Conservation (phyloP, 2,329 filamentous ascomycete species). For the Aspergillus aculeatinus region DNA sequence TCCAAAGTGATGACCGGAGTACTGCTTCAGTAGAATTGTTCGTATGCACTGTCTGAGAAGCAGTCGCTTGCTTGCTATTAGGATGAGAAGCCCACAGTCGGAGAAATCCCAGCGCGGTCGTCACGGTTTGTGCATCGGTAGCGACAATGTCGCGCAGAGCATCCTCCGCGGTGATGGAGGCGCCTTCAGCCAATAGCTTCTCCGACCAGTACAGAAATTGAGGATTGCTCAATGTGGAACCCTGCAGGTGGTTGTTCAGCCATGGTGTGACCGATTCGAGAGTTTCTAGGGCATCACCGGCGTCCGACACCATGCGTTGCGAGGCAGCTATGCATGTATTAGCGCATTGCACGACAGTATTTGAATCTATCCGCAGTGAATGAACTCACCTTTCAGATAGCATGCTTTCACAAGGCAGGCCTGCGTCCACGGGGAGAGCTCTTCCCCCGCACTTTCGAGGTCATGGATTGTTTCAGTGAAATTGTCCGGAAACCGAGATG, state of each 20-base stretch:
- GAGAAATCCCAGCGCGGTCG: conserved; percentile 49
- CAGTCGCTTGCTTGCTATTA: conserved; percentile 27
- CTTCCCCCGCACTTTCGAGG: conserved; percentile 53
- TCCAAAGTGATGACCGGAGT: conserved; percentile 64
- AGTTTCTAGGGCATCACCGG: conserved; percentile 62
- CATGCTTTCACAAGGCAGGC: conserved; percentile 77
- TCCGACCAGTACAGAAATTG: conserved; percentile 79
- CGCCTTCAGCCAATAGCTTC: conserved; percentile 71
- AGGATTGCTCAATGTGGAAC: conserved; percentile 51
- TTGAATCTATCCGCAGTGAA: conserved; percentile 3
- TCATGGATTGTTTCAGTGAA: conserved; percentile 57
- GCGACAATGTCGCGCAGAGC: conserved; percentile 27
- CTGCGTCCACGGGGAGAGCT: conserved; percentile 71
- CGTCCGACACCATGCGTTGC: conserved; percentile 43
- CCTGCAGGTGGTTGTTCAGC: conserved; percentile 45
- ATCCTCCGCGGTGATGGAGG: conserved; percentile 64
- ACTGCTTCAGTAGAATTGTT: conserved; percentile 22
- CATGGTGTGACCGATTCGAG: conserved; percentile 67
- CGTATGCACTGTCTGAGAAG: conserved; percentile 13
- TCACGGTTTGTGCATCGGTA: conserved; percentile 28
- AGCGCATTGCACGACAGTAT: conserved; percentile 11
- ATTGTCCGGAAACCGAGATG: conserved; percentile 62
- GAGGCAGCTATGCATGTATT: conserved; percentile 41
- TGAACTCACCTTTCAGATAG: conserved; percentile 69
- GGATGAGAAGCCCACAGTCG: conserved; percentile 46